Evolutionary conservation across 2,329 filamentous ascomycete species (phyloP).

Genomic region (Ceratocystis ficicola): DNA sequence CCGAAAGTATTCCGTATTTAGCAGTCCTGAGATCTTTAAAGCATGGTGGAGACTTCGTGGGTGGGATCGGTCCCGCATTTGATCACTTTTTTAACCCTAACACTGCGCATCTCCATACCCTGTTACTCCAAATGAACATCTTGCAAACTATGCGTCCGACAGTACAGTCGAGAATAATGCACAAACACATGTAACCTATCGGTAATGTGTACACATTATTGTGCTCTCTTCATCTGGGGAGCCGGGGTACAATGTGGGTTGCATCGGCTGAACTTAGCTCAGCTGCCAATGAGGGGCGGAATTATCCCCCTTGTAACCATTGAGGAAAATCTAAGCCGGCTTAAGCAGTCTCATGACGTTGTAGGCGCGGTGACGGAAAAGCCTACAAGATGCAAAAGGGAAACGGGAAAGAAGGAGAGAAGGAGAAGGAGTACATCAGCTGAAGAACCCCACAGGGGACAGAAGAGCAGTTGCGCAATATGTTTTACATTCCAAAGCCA

Average conservation of each 20-base stretch:
- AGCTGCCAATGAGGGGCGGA: background rate
- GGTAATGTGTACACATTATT: too few species aligned
- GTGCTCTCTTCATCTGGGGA: too few species aligned
- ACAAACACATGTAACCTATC: too few species aligned
- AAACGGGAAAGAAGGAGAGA: background rate
- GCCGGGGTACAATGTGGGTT: slow-evolving; percentile 1
- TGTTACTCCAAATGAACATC: too few species aligned
- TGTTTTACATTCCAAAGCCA: too few species aligned
- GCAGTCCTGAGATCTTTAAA: background rate
- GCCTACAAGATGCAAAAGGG: background rate
- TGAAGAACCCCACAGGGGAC: background rate
- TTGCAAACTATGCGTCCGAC: too few species aligned
- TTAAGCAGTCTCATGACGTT: background rate
- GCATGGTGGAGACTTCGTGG: background rate
- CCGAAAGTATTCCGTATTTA: background rate
- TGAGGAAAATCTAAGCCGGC: background rate
- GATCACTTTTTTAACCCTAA: background rate
- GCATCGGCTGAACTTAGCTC: background rate
- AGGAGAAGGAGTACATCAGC: background rate
- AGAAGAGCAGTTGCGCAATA: too few species aligned
- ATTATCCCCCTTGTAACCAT: background rate
- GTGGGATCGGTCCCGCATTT: too few species aligned
- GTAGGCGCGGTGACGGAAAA: too few species aligned
- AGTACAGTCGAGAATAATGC: too few species aligned
- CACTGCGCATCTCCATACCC: too few species aligned